Conservation (phyloP, 306 rosid species). For the Vigna radiata region DNA sequence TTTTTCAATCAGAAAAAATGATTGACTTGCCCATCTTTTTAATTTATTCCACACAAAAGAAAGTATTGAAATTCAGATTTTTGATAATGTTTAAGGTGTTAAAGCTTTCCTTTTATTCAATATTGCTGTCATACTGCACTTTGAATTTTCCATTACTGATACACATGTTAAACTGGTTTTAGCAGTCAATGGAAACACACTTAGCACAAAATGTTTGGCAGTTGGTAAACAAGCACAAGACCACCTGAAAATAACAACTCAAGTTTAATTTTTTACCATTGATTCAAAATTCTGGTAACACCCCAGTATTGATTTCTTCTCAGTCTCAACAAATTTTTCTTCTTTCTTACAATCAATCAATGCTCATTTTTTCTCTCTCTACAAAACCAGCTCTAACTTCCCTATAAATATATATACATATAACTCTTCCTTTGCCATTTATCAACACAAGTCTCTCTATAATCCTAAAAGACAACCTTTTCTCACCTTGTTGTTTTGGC, state of each 20-base stretch:
- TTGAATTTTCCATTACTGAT: too few relatives aligned
- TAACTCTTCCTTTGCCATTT: slow-evolving; percentile 44
- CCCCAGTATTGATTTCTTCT: slow-evolving; percentile 47
- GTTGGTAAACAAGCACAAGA: slow-evolving; percentile 61
- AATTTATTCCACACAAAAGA: too few relatives aligned
- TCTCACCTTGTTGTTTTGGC: neutral
- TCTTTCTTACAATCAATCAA: slow-evolving; percentile 18
- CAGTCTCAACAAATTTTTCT: slow-evolving; percentile 36
- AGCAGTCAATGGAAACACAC: neutral
- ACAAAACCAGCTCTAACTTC: slow-evolving; percentile 2
- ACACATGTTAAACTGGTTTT: neutral
- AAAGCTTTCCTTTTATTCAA: too few relatives aligned
- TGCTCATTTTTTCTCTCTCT: slow-evolving; percentile 34
- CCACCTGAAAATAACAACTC: slow-evolving; percentile 39
- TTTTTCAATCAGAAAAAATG: neutral
- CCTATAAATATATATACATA: slow-evolving; percentile 48
- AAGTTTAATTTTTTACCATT: neutral
- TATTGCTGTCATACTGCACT: too few relatives aligned
- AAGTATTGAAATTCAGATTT: too few relatives aligned
- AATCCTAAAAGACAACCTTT: neutral
- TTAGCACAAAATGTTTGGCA: slow-evolving; percentile 9
- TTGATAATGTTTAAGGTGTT: too few relatives aligned
- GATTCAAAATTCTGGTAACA: slow-evolving; percentile 48
- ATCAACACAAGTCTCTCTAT: slow-evolving; percentile 28
- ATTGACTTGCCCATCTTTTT: neutral